A percentile compares a stretch with the other conserved stretches of the same genome.
phyloP scores from a whole-genome alignment of 2,329 filamentous ascomycete genomes.

The Scytalidium sp. region DNA sequence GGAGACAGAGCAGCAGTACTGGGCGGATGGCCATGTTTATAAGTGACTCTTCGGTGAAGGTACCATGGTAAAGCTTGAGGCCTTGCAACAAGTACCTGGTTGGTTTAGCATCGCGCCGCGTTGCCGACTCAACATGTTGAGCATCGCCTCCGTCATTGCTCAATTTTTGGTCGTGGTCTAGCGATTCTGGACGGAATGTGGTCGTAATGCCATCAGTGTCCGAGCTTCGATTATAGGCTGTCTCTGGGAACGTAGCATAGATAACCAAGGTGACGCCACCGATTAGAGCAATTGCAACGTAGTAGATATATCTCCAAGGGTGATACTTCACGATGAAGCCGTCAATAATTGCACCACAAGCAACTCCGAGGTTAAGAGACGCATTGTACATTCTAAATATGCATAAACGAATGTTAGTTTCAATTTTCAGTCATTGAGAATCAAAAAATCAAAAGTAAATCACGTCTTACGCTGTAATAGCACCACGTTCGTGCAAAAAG shows the following conservation, averaged over 20 bases:
- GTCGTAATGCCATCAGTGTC: too few relatives aligned
- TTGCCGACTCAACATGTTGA: too few relatives aligned
- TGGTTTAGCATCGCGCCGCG: too few relatives aligned
- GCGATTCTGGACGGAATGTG: too few relatives aligned
- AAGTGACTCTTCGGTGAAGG: slow-evolving; percentile 45
- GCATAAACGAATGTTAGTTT: not conserved
- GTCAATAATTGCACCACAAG: slow-evolving; percentile 14
- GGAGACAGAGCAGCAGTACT: slow-evolving; percentile 45
- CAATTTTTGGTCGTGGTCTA: too few relatives aligned
- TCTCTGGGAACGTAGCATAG: slow-evolving; percentile 54
- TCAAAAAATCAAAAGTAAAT: too few relatives aligned
- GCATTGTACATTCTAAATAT: slow-evolving; percentile 8
- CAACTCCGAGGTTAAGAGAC: slow-evolving; percentile 28
- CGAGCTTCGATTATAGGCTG: slow-evolving; percentile 39
- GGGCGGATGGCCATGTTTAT: slow-evolving; percentile 47
- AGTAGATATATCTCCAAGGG: slow-evolving; percentile 49
- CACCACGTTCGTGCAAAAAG: slow-evolving; percentile 53
- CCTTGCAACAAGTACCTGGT: too few relatives aligned
- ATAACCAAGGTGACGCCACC: slow-evolving; percentile 44
- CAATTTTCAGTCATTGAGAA: not conserved
- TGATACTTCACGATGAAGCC: slow-evolving; percentile 40
- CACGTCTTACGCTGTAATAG: slow-evolving; percentile 44
- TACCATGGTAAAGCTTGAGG: too few relatives aligned
- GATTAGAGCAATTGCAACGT: slow-evolving; percentile 45
- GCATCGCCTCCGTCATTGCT: too few relatives aligned